Percentiles rank a stretch among this genome's conserved stretches.
Conservation (phyloP, 305 asterid genomes). For the Fraxinus platypoda region DNA sequence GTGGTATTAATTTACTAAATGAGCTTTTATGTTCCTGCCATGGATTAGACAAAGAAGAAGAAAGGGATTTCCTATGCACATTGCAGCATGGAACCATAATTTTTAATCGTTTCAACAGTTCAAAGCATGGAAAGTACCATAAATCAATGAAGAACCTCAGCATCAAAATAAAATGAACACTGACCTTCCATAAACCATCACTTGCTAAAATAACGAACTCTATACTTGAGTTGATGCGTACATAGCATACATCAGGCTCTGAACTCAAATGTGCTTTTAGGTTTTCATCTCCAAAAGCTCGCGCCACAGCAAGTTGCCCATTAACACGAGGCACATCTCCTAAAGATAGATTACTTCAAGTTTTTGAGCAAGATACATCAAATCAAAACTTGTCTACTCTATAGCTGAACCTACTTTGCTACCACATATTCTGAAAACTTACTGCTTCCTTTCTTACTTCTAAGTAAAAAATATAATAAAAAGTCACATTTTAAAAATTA, state of each 20-base stretch:
- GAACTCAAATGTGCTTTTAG: constrained; percentile 81
- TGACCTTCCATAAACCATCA: constrained; percentile 91
- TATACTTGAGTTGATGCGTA: constrained; percentile 44
- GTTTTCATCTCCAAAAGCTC: constrained; percentile 85
- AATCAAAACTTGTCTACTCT: background rate
- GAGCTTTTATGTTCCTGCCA: background rate
- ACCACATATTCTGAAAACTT: background rate
- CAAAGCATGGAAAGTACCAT: background rate
- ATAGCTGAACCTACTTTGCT: background rate
- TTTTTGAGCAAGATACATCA: background rate
- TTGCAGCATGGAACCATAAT: background rate
- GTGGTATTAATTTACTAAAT: background rate
- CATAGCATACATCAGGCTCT: constrained; percentile 64
- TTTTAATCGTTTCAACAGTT: background rate
- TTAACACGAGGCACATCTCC: constrained; percentile 86
- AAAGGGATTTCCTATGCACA: background rate
- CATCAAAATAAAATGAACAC: constrained; percentile 12
- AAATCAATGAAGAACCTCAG: background rate
- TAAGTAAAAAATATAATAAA: no score
- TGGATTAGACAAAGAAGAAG: background rate
- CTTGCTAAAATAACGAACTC: constrained; percentile 73
- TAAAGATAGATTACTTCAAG: constrained; percentile 21
- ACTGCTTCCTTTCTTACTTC: background rate
- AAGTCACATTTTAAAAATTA: background rate
- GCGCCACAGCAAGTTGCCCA: constrained; percentile 86